A percentile compares a stretch with the other conserved stretches of the same genome.
Evolutionary conservation across 2,329 filamentous ascomycete genomes (phyloP).

Genomic region (Pseudogymnoascus pannorum): DNA sequence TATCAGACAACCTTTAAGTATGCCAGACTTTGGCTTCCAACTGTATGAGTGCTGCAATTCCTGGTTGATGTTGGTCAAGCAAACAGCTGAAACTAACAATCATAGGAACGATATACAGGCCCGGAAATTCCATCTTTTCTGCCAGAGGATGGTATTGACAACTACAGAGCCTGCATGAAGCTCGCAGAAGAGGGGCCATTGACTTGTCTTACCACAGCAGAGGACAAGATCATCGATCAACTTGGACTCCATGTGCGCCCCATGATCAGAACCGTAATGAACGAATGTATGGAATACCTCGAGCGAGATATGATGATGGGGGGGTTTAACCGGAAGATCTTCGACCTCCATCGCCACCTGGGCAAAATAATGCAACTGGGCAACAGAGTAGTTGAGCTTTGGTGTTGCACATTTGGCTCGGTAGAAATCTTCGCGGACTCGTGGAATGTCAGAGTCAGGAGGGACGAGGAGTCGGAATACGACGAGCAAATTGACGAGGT

Average conservation of each 20-base stretch:
- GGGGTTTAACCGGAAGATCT: neutral
- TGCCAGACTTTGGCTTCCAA: conserved; percentile 5
- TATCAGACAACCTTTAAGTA: neutral
- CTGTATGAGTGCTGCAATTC: neutral
- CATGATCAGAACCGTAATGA: conserved; percentile 1
- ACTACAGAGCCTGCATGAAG: neutral
- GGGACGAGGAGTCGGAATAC: conserved; percentile 12
- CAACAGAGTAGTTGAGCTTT: conserved; percentile 4
- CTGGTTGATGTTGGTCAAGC: neutral
- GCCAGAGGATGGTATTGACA: neutral
- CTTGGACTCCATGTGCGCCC: neutral
- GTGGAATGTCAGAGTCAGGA: conserved; percentile 9
- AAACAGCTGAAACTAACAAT: neutral
- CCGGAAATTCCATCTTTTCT: neutral
- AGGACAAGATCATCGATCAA: neutral
- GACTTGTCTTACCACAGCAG: neutral
- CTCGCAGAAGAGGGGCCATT: neutral
- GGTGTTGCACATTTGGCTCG: neutral
- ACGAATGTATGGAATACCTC: neutral
- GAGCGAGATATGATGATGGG: conserved; percentile 3
- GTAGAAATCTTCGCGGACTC: neutral
- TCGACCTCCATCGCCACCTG: neutral
- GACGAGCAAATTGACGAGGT: conserved; percentile 14
- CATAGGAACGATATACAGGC: conserved; percentile 1
- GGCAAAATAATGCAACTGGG: conserved; percentile 2